Conservation (phyloP, 306 rosid genomes). For the Lathyrus sativus region DNA sequence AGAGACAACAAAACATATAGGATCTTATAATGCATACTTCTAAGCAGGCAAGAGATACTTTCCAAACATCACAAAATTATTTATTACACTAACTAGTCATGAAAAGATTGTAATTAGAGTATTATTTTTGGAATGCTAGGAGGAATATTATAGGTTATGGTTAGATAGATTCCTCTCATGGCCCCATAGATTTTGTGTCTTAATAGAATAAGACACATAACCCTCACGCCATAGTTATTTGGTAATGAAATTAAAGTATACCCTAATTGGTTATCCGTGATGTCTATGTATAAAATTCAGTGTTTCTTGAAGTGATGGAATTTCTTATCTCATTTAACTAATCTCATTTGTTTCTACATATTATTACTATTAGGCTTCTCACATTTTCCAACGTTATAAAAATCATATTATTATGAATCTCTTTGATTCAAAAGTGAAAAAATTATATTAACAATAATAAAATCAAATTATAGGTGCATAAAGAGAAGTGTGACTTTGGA, state of each 20-base stretch:
- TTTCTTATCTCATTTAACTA: constrained; percentile 59
- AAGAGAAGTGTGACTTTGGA: too few species aligned
- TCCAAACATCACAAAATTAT: constrained; percentile 26
- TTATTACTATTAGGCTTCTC: constrained; percentile 36
- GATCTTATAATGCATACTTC: constrained; percentile 50
- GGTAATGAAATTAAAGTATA: constrained; percentile 41
- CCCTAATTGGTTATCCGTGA: constrained; percentile 56
- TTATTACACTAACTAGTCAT: constrained; percentile 1
- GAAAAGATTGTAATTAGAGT: constrained; percentile 51
- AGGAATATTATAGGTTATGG: constrained; percentile 43
- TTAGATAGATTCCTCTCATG: constrained; percentile 43
- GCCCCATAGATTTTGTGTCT: constrained; percentile 45
- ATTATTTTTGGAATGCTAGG: constrained; percentile 62
- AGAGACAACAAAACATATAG: constrained; percentile 52
- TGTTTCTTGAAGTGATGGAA: constrained; percentile 73
- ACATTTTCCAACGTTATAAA: constrained; percentile 46
- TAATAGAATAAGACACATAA: constrained; percentile 47
- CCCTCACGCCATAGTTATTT: constrained; percentile 36
- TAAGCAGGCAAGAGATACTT: constrained; percentile 58
- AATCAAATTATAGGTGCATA: too few species aligned
- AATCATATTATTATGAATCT: too few species aligned
- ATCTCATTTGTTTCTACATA: constrained; percentile 50
- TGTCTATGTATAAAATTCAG: constrained; percentile 70
- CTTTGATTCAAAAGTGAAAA: too few species aligned
- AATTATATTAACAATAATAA: too few species aligned